Conservation (phyloP, 208 protist genomes). For the Trypanosoma lewisi region DNA sequence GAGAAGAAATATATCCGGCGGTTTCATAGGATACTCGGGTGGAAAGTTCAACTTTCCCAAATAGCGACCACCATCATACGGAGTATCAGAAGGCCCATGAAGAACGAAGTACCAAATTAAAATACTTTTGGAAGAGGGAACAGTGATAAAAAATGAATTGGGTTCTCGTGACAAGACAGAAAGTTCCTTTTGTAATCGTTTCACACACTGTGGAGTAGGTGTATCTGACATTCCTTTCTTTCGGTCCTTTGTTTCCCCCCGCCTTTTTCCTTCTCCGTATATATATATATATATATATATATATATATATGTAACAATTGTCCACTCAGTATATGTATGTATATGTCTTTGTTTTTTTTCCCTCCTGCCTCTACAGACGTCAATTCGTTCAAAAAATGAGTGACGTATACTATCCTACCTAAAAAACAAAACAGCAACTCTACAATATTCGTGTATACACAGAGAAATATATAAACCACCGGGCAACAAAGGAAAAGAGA, state of each 20-base stretch:
- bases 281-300: no score
- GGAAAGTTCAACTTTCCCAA: conserved; percentile 94
- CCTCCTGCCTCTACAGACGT: no score
- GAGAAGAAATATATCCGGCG: conserved; percentile 84
- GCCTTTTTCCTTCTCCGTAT: conserved; percentile 2
- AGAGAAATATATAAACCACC: no score
- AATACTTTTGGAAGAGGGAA: conserved; percentile 81
- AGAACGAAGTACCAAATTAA: conserved; percentile 96
- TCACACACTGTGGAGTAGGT: conserved; percentile 33
- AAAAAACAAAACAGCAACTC: no score
- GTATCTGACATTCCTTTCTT: conserved; percentile 5
- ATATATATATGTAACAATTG: no score
- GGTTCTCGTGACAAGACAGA: conserved; percentile 29
- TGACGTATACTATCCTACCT: no score
- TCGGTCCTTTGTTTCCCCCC: no score
- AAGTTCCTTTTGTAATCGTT: conserved; percentile 62
- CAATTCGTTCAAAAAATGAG: no score
- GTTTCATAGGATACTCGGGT: conserved; percentile 95
- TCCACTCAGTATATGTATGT: no score
- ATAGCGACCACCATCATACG: conserved; percentile 95
- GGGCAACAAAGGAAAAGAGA: no score
- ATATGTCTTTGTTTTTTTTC: no score
- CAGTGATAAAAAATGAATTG: conserved; percentile 34
- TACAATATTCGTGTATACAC: no score
- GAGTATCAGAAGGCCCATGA: conserved; percentile 86